Percentiles rank a stretch among this genome's conserved stretches.
Evolutionary conservation across 331 rosid genomes (phyloP).

Genomic region (Phaseolus coccineus): DNA sequence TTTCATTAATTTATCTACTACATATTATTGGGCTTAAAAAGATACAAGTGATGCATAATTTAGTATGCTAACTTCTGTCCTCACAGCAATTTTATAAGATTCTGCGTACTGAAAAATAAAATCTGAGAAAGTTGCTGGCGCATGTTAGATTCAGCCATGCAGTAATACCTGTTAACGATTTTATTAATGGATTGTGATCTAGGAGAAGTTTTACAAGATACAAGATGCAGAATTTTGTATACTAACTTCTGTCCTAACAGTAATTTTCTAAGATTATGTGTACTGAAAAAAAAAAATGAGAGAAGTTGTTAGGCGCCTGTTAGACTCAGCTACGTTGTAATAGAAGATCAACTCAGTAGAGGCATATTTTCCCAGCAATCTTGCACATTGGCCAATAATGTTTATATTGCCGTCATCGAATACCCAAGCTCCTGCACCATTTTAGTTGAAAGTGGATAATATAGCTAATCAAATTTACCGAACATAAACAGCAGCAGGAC

Average conservation of each 20-base stretch:
- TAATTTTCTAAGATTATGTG: conserved; percentile 46
- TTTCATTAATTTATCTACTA: neutral
- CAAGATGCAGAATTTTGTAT: conserved; percentile 38
- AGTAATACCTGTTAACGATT: conserved; percentile 55
- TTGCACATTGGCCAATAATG: conserved; percentile 13
- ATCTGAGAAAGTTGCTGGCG: conserved; percentile 44
- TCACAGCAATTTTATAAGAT: conserved; percentile 37
- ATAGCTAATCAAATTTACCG: conserved; percentile 14
- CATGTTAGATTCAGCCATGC: conserved; percentile 40
- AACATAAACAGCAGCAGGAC: conserved; percentile 18
- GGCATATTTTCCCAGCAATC: conserved; percentile 38
- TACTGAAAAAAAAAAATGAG: conserved; percentile 37
- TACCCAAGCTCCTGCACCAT: conserved; percentile 71
- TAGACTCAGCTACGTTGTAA: conserved; percentile 29
- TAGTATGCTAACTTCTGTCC: conserved; percentile 41
- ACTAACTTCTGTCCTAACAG: conserved; percentile 40
- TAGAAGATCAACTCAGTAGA: conserved; percentile 38
- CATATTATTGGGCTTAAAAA: conserved; percentile 30
- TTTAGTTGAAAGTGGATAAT: conserved; percentile 24
- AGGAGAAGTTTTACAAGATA: conserved; percentile 37
- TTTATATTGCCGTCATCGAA: conserved; percentile 55
- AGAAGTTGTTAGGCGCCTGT: conserved; percentile 40
- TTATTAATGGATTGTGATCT: conserved; percentile 51
- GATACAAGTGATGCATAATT: conserved; percentile 42
- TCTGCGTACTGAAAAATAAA: conserved; percentile 41